These are phyloP conservation scores for Diaporthe citrichinensis DNA, from an alignment of 2,329 filamentous ascomycete genomes.

Conservation along the genomic window DNA sequence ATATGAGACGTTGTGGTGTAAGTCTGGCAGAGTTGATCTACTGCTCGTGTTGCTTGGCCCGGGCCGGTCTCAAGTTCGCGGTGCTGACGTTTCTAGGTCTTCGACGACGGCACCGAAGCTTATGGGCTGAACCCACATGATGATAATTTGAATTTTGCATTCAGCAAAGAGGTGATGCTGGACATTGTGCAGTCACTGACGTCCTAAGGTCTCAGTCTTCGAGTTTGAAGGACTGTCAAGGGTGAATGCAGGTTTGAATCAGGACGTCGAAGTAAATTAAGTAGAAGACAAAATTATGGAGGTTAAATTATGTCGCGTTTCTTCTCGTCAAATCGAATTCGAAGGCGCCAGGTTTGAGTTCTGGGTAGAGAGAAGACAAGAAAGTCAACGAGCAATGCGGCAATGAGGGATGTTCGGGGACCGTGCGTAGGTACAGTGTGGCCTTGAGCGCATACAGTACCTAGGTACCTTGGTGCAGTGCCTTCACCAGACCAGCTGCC, in stretches of 20 bases:
- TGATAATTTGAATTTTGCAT: slow-evolving; percentile 19
- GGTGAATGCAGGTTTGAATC: background rate
- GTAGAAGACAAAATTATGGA: background rate
- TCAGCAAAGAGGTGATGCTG: slow-evolving; percentile 1
- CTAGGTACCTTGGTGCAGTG: too few relatives aligned
- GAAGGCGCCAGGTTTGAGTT: background rate
- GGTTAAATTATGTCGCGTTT: too few relatives aligned
- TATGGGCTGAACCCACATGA: background rate
- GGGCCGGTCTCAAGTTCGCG: too few relatives aligned
- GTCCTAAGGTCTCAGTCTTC: background rate
- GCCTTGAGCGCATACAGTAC: background rate
- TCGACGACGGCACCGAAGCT: slow-evolving; percentile 11
- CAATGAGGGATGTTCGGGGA: too few relatives aligned
- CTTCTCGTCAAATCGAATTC: background rate
- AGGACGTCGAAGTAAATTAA: background rate
- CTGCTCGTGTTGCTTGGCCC: too few relatives aligned
- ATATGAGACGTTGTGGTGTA: slow-evolving; percentile 30
- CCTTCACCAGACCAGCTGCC: background rate
- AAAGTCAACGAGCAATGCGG: too few relatives aligned
- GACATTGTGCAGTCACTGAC: slow-evolving; percentile 5
- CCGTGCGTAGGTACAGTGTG: background rate
- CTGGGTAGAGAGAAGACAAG: background rate
- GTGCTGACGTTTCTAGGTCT: slow-evolving; percentile 1
- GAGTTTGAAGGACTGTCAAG: too few relatives aligned
- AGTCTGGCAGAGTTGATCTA: background rate